Base-by-base conservation (phyloP, 116 monocot species). In the Thalassia testudinum region DNA sequence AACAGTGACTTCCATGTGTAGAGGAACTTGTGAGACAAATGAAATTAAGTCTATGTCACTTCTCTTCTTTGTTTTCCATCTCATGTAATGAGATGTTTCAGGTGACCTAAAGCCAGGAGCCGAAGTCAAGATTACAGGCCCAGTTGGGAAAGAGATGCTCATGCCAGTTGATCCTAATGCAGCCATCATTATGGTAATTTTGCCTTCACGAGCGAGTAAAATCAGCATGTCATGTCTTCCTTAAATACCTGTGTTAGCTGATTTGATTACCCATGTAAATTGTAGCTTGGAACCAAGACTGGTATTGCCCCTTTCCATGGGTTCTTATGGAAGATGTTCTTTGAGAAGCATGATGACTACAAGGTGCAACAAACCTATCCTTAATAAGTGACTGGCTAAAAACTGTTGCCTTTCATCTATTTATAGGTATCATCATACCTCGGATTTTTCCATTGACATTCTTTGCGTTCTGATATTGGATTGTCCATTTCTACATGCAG, bases 251-350 rank as follows among this genome's bases (percentile, higher is more conserved):
- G 10, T 10, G 3, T 34, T 10, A 34, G 10, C 30, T 34, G 30
- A n/a, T n/a, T n/a, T n/a, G n/a, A 34, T 10, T 18, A 37, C 2
- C 19, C 5, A 45, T 45, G 15, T 2, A 12, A 7, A 20, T 49
- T 66, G 52, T 77, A 86, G 95, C 95, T 95, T 55, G 95, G 57
- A 30, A 95, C 95, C 1, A 88, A 88, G 59, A 95, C 88, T 50
- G 95, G 95, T 29, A 82, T 95, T 59, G 95, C 88, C 54, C 88
- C 95, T 52, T 88, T 95, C 76, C 75, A 88, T 2, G 28, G 71
- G 16, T 95, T 85, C 74, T 60, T 95, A 53, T 95, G 95, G 88
- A 95, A 95, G 59, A 95, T 95, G 95, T 95, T 95, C 70, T 95
- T 95, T 37, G 95, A 95, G 76, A 77, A 81, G n/a, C 74, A 95